Percentiles rank a stretch among this genome's conserved stretches.
Conservation (phyloP, 495 filamentous ascomycete genomes). For the Podospora sp. region DNA sequence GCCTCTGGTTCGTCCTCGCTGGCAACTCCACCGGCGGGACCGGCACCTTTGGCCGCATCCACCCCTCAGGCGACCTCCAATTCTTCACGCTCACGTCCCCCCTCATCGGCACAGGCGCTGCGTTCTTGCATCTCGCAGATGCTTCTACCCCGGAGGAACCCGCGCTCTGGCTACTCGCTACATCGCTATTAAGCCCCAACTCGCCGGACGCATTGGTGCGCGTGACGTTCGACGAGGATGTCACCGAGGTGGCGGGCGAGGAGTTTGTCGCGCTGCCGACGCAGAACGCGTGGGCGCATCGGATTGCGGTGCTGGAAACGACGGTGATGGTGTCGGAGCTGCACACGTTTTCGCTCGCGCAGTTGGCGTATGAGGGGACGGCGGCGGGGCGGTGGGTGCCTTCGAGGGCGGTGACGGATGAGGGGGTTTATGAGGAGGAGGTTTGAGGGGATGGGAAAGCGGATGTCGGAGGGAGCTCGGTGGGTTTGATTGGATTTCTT, state of each 20-base stretch:
- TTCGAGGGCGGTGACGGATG: background rate
- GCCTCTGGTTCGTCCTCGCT: constrained; percentile 12
- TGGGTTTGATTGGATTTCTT: no score
- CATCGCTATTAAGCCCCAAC: background rate
- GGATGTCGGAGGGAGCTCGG: no score
- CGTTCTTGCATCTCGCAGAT: constrained; percentile 8
- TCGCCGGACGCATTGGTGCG: constrained; percentile 11
- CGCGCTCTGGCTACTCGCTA: constrained; percentile 13
- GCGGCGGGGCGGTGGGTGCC: constrained; percentile 11
- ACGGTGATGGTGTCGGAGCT: constrained; percentile 17
- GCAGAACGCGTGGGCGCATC: constrained; percentile 11
- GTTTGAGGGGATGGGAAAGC: background rate
- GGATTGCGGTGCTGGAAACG: background rate
- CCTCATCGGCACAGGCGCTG: background rate
- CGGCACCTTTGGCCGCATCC: constrained; percentile 11
- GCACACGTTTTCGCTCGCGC: constrained; percentile 8
- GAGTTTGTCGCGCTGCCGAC: constrained; percentile 8
- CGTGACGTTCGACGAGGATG: constrained; percentile 8
- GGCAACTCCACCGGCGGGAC: constrained; percentile 13
- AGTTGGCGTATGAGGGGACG: constrained; percentile 5
- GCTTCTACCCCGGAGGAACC: background rate
- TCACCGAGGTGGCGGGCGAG: background rate
- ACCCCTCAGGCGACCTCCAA: background rate
- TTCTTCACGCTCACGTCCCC: constrained; percentile 3
- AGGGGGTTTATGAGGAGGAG: constrained; percentile 5